Evolutionary conservation across 805 yeast genomes (phyloP).

Genomic region (Ogataea nakhonphanomensis): DNA sequence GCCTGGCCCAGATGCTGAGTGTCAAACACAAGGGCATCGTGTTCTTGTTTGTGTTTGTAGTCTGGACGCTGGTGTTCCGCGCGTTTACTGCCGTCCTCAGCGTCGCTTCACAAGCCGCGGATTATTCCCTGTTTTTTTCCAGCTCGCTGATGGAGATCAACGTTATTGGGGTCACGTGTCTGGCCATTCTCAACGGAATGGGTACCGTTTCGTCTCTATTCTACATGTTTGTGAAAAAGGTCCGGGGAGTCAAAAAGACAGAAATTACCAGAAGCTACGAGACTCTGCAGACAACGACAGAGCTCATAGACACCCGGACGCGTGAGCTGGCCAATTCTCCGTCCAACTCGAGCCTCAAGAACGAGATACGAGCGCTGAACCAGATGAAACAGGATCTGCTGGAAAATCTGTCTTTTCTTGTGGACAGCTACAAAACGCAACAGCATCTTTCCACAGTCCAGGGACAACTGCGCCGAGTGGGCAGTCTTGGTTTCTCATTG

Average conservation of each 20-base stretch:
- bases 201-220: conserved; percentile 48
- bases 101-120: conserved; percentile 1
- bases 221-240: conserved; percentile 23
- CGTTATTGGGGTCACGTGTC: conserved; percentile 47
- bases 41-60: conserved; percentile 6
- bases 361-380: conserved; percentile 39
- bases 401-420: conserved; percentile 16
- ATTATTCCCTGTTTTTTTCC: conserved; percentile 12
- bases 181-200: conserved; percentile 49
- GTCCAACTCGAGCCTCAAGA: conserved; percentile 29
- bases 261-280: conserved; percentile 36
- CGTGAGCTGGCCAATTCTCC: conserved; percentile 27
- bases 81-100: conserved; percentile 33
- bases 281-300: conserved; percentile 40
- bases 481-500: conserved; percentile 33
- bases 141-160: conserved; percentile 44
- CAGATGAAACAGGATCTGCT: conserved; percentile 27
- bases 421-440: conserved; percentile 11
- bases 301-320: conserved; percentile 34
- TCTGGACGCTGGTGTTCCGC: conserved; percentile 18
- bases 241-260: conserved; percentile 25
- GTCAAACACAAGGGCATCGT: conserved; percentile 6
- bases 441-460: conserved; percentile 8
- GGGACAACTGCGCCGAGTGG: conserved; percentile 13
- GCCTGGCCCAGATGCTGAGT: conserved; percentile 1